A percentile compares a stretch with the other conserved stretches of the same genome.
These are phyloP conservation scores for Pyrenochaeta sp. DNA, from an alignment of 2,329 filamentous ascomycete genomes.

Conservation along the genomic window DNA sequence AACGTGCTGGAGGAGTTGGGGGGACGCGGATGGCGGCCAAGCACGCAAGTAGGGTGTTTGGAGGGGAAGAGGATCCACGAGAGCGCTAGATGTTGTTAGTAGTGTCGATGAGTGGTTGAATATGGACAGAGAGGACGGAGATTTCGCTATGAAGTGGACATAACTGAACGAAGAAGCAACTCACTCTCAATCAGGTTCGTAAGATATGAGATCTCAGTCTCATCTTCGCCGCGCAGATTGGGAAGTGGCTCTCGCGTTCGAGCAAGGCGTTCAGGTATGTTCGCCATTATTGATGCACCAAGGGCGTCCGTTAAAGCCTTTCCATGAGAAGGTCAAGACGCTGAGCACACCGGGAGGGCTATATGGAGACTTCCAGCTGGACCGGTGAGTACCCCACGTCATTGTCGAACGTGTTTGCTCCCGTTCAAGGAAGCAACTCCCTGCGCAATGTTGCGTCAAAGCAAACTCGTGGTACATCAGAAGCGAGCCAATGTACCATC, in stretches of 20 bases:
- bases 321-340: background rate
- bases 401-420: background rate
- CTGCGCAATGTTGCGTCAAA: background rate
- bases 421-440: background rate
- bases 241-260: constrained; percentile 9
- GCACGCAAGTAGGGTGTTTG: constrained; percentile 16
- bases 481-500: background rate
- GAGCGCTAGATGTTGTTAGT: constrained; percentile 4
- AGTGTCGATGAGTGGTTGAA: background rate
- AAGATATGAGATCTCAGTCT: constrained; percentile 23
- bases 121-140: too few relatives aligned
- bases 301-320: background rate
- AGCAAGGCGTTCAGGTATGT: constrained; percentile 2
- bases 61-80: constrained; percentile 21
- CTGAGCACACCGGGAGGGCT: background rate
- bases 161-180: background rate
- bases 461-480: background rate
- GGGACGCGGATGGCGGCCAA: constrained; percentile 22
- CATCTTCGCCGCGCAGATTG: constrained; percentile 31
- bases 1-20: constrained; percentile 7
- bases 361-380: too few relatives aligned
- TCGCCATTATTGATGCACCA: background rate
- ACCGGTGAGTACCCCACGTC: too few relatives aligned
- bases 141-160: too few relatives aligned
- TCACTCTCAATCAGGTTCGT: constrained; percentile 26